Conservation (phyloP, 1,139 yeast species). For the Pichia sp. region DNA sequence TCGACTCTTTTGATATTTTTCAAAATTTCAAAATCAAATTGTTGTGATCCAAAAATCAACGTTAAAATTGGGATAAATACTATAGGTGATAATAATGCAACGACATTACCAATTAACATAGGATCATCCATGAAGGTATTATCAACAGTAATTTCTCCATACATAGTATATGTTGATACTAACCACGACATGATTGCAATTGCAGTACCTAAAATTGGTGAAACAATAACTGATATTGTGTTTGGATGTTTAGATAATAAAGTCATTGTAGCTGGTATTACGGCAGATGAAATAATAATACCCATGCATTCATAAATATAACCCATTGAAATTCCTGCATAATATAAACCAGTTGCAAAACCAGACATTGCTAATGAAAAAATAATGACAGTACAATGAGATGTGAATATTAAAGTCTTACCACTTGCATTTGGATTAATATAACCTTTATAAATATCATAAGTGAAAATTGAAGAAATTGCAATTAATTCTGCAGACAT, state of each 20-base stretch:
- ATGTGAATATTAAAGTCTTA: slow-evolving; percentile 34
- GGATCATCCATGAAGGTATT: slow-evolving; percentile 32
- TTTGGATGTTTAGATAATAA: slow-evolving; percentile 46
- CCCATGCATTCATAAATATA: slow-evolving; percentile 40
- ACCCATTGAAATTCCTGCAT: slow-evolving; percentile 36
- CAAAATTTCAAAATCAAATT: slow-evolving; percentile 64
- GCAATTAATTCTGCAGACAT: slow-evolving; percentile 45
- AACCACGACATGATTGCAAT: slow-evolving; percentile 37
- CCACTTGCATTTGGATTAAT: slow-evolving; percentile 40
- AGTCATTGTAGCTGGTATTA: slow-evolving; percentile 31
- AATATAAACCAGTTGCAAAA: slow-evolving; percentile 37
- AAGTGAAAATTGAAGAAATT: slow-evolving; percentile 40
- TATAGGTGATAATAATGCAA: slow-evolving; percentile 31
- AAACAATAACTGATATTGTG: slow-evolving; percentile 28
- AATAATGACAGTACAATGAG: slow-evolving; percentile 35
- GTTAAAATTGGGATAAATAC: slow-evolving; percentile 46
- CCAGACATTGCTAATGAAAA: slow-evolving; percentile 35
- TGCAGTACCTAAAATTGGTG: slow-evolving; percentile 34
- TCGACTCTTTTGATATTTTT: slow-evolving; percentile 53
- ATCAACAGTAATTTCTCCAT: slow-evolving; percentile 30
- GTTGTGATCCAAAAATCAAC: slow-evolving; percentile 53
- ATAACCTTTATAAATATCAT: slow-evolving; percentile 43
- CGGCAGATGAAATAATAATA: slow-evolving; percentile 31
- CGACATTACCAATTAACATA: slow-evolving; percentile 36
- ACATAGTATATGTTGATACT: slow-evolving; percentile 30